Conservation (phyloP, 495 filamentous ascomycete species). For the Chaetomium tenue region DNA sequence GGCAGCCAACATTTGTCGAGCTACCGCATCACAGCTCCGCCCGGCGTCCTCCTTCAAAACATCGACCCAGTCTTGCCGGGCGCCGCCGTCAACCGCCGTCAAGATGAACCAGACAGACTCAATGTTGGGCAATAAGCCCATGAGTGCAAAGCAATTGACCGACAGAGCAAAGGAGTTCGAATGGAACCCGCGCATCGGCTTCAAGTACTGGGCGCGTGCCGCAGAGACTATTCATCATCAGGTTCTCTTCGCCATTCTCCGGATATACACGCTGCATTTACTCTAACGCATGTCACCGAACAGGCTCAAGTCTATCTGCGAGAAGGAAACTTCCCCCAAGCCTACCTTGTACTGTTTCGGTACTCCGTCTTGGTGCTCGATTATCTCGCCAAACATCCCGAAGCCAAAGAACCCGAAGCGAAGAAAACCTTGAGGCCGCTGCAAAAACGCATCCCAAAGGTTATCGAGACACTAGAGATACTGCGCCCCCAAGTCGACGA, state of each 20-base stretch:
- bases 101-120: slow-evolving; percentile 17
- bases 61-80: no score
- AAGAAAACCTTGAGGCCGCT: slow-evolving; percentile 28
- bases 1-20: background rate
- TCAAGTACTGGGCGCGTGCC: slow-evolving; percentile 80
- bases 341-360: slow-evolving; percentile 82
- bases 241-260: slow-evolving; percentile 54
- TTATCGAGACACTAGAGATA: slow-evolving; percentile 56
- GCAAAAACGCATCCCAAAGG: slow-evolving; percentile 29
- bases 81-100: slow-evolving; percentile 3
- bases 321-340: slow-evolving; percentile 81
- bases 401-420: slow-evolving; percentile 54
- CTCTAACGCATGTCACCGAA: background rate
- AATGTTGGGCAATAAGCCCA: slow-evolving; percentile 46
- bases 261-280: background rate
- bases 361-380: slow-evolving; percentile 70
- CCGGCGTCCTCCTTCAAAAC: no score
- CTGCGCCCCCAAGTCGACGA: slow-evolving; percentile 46
- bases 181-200: slow-evolving; percentile 68
- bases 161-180: slow-evolving; percentile 70
- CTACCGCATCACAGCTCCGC: background rate
- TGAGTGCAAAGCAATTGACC: slow-evolving; percentile 71
- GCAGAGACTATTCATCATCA: slow-evolving; percentile 75
- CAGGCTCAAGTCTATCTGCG: slow-evolving; percentile 66
- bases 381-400: slow-evolving; percentile 61